Conservation (phyloP, 2,329 filamentous ascomycete genomes). For the Talaromyces sp. region DNA sequence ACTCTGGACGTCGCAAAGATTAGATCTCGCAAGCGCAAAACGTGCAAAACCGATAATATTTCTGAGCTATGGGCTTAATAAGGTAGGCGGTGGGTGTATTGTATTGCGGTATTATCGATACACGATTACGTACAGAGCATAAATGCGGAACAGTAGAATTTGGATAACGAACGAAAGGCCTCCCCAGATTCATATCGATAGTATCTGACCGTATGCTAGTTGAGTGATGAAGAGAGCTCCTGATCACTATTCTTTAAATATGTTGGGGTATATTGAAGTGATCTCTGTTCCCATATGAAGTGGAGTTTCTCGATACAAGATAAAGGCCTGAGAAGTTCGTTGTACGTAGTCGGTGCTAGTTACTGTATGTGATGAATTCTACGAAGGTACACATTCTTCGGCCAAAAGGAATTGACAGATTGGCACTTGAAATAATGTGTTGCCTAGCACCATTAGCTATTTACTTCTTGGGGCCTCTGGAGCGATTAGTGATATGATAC, state of each 20-base stretch:
- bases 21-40: not conserved
- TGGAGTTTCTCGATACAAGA: too few species aligned
- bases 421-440: not conserved
- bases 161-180: too few species aligned
- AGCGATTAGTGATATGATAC: constrained; percentile 11
- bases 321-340: too few species aligned
- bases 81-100: constrained; percentile 17
- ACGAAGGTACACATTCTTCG: not conserved
- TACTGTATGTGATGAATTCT: not conserved
- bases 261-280: too few species aligned
- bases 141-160: not conserved
- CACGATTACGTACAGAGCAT: not conserved
- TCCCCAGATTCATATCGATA: too few species aligned
- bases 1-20: not conserved
- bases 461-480: not conserved
- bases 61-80: not conserved
- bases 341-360: not conserved
- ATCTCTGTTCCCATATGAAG: too few species aligned
- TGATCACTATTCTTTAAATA: too few species aligned
- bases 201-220: too few species aligned
- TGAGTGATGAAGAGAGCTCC: too few species aligned
- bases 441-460: not conserved
- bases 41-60: not conserved
- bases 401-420: not conserved
- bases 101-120: not conserved